Conservation (phyloP, 306 rosid genomes). For the Glycine tomentella region DNA sequence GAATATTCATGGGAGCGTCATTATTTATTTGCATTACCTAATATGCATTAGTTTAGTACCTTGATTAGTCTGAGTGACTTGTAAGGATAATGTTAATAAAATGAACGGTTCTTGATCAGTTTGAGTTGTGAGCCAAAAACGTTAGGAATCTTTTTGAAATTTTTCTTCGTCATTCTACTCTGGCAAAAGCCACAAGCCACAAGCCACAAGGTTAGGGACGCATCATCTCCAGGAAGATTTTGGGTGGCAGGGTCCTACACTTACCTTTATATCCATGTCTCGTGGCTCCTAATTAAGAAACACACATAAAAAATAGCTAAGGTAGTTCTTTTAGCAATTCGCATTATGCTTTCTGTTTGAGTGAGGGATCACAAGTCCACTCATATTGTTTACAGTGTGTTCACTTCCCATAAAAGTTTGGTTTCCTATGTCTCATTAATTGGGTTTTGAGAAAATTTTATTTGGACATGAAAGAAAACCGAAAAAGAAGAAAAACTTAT, state of each 20-base stretch:
- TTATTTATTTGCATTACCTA: constrained; percentile 42
- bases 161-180: constrained; percentile 42
- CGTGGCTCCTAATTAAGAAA: constrained; percentile 40
- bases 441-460: too few species aligned
- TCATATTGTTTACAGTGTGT: too few species aligned
- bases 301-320: background rate
- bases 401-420: too few species aligned
- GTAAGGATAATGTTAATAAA: constrained; percentile 56
- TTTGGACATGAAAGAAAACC: too few species aligned
- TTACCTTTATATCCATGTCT: constrained; percentile 26
- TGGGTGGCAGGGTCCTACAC: constrained; percentile 51
- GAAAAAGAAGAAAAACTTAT: too few species aligned
- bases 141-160: constrained; percentile 40
- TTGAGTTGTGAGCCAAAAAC: background rate
- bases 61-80: constrained; percentile 48
- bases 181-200: constrained; percentile 44
- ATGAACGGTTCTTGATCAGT: constrained; percentile 18
- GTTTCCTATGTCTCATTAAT: background rate
- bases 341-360: constrained; percentile 30
- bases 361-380: too few species aligned
- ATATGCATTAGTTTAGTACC: constrained; percentile 39
- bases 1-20: constrained; percentile 23
- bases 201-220: constrained; percentile 11
- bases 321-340: constrained; percentile 7
- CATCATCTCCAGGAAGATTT: constrained; percentile 41